A percentile compares a stretch with the other conserved stretches of the same genome.
Evolutionary conservation across 83 land plant species (phyloP).

Genomic region (Larix sibirica): DNA sequence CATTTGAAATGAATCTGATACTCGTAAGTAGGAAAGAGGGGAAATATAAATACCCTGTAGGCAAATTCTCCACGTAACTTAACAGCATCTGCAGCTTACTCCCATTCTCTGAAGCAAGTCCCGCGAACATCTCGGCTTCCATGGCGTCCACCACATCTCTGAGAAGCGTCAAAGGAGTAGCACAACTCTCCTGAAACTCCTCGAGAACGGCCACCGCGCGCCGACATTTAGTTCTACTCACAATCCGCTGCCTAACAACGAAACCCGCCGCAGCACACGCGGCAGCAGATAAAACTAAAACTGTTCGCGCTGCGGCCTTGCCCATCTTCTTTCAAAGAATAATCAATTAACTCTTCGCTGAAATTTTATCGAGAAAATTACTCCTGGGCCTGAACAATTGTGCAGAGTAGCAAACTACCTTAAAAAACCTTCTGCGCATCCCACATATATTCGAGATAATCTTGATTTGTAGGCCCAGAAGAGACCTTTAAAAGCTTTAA

Average conservation of each 20-base stretch:
- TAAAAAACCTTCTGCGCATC: background rate
- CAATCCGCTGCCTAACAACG: background rate
- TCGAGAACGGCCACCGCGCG: constrained; percentile 24
- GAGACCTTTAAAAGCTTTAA: too few species aligned
- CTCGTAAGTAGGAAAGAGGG: background rate
- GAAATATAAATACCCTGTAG: constrained; percentile 55
- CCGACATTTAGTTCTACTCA: background rate
- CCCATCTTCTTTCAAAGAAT: background rate
- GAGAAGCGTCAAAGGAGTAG: constrained; percentile 61
- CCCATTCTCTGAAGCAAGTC: constrained; percentile 61
- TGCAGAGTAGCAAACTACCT: too few species aligned
- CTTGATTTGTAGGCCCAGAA: too few species aligned
- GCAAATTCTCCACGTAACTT: constrained; percentile 63
- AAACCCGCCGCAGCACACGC: background rate
- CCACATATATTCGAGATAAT: background rate
- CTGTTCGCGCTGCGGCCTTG: background rate
- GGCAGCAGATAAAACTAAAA: background rate
- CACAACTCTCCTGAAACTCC: constrained; percentile 41
- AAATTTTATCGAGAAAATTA: too few species aligned
- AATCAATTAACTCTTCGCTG: background rate
- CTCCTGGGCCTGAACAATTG: background rate
- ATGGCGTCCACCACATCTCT: constrained; percentile 60
- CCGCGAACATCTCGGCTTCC: constrained; percentile 66
- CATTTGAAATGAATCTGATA: too few species aligned
- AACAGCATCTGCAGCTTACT: constrained; percentile 74